Evolutionary conservation across 116 monocot genomes (phyloP).

Genomic region (Iris pallida): DNA sequence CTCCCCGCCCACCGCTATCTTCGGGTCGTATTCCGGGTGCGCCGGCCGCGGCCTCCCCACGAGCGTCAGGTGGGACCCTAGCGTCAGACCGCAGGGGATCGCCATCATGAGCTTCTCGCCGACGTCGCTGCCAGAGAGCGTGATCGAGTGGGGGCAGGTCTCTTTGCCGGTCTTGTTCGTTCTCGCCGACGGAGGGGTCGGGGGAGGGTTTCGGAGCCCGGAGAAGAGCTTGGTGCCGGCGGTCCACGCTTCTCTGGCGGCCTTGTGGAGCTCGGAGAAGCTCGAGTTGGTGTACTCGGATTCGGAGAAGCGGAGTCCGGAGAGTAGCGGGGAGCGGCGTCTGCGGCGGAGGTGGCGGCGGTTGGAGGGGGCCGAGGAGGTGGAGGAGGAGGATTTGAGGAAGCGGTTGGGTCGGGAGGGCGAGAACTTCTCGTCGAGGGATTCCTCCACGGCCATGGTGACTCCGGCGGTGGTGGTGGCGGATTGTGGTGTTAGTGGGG

Average conservation of each 20-base stretch:
- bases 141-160: slow-evolving; percentile 47
- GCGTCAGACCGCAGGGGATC: slow-evolving; percentile 67
- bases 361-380: neutral
- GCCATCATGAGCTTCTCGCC: slow-evolving; percentile 23
- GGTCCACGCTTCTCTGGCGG: slow-evolving; percentile 48
- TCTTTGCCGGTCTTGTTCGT: slow-evolving; percentile 25
- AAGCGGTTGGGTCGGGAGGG: slow-evolving; percentile 24
- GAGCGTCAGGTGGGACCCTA: slow-evolving; percentile 68
- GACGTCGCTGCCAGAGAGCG: slow-evolving; percentile 32
- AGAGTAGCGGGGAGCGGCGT: slow-evolving; percentile 14
- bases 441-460: slow-evolving; percentile 15
- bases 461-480: slow-evolving; percentile 10
- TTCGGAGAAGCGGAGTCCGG: slow-evolving; percentile 32
- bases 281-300: slow-evolving; percentile 2
- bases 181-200: neutral
- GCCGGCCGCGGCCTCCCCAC: slow-evolving; percentile 40
- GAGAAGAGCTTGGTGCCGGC: slow-evolving; percentile 25
- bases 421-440: slow-evolving; percentile 9
- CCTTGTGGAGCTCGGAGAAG: slow-evolving; percentile 47
- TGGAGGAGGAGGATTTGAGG: neutral
- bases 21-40: slow-evolving; percentile 44
- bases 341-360: neutral
- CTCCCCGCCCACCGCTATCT: slow-evolving; percentile 45
- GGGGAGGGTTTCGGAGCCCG: slow-evolving; percentile 14
- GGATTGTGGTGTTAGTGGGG: neutral